A percentile compares a stretch with the other conserved stretches of the same genome.
These are phyloP conservation scores for Apophysomyces ossiformis DNA, from an alignment of 371 early-diverging fungal genomes.

Conservation along the genomic window DNA sequence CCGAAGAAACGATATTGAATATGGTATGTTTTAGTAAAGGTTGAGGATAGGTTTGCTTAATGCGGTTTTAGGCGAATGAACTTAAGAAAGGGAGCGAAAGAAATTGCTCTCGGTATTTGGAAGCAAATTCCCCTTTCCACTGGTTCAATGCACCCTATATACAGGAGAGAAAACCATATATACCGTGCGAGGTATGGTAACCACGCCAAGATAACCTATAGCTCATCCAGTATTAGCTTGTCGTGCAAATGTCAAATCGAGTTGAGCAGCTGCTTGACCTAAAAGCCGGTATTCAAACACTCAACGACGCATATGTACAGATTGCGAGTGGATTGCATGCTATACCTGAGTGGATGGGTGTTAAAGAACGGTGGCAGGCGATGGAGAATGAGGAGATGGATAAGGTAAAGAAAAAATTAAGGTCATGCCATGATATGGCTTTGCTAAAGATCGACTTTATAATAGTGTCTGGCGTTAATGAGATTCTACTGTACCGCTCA, in stretches of 20 bases:
- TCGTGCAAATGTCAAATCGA: slow-evolving; percentile 14
- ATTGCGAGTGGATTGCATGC: not conserved
- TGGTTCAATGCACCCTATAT: slow-evolving; percentile 32
- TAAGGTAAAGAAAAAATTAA: slow-evolving; percentile 15
- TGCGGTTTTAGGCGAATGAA: not conserved
- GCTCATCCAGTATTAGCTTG: not conserved
- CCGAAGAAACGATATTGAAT: slow-evolving; percentile 3
- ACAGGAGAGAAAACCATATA: slow-evolving; percentile 19
- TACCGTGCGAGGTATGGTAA: slow-evolving; percentile 16
- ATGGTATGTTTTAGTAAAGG: not conserved
- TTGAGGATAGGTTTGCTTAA: not conserved
- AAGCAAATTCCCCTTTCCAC: slow-evolving; percentile 23
- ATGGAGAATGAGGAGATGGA: slow-evolving; percentile 14
- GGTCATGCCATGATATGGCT: not conserved
- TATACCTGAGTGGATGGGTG: not conserved
- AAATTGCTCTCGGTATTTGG: not conserved
- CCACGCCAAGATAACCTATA: not conserved
- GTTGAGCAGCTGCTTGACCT: slow-evolving; percentile 11
- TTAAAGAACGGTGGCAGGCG: slow-evolving; percentile 8
- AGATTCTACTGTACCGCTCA: slow-evolving; percentile 14
- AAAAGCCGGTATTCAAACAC: slow-evolving; percentile 7
- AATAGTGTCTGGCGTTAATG: slow-evolving; percentile 16
- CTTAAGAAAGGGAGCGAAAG: slow-evolving; percentile 4
- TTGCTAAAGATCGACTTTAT: too few species aligned
- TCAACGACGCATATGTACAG: slow-evolving; percentile 3